Evolutionary conservation across 106 monocot species (phyloP), one percentile per base, ranked within the genome.

Genomic region (Agapanthus africanus): DNA sequence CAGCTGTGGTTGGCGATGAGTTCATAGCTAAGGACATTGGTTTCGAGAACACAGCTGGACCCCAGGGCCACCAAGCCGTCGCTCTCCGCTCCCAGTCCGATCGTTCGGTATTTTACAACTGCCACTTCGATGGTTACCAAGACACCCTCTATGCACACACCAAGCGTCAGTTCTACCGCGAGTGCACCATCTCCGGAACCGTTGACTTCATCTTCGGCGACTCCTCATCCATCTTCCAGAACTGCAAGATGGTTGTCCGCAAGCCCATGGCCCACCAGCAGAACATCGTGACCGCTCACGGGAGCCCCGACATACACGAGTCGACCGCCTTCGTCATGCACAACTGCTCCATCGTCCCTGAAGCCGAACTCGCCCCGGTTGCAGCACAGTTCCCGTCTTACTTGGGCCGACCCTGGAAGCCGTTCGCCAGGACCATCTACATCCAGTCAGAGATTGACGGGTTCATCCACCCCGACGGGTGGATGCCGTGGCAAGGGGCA

Each of bases 191-290:
- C 74, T 49, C 84, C 50, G 91, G 91, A 70, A 91, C 91, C 47
- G 78, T 91, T 70, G 90, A 90, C 80, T 90, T 86, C 81, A 76
- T 90, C 74, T 90, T 85, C 79, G 90, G 90, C 54, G 66, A 90
- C 72, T 70, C 85, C 16, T 50, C 54, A n/a, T 15, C 71, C 16
- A 57, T 83, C 72, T 63, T 90, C 75, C 90, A 90, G 59, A 86
- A 90, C 83, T 90, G 86, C 80, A n/a, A 57, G 7, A 65, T 90
- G 65, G 16, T 81, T 11, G 76, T 74, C 16, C 65, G 90, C n/a
- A 75, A 71, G 34, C 86, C 86, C 7, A 18, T 90, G 51, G 73
- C 64, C 73, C 86, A 83, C 83, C 90, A 90, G 73, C 78, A 74
- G 64, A 86, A 83, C 83, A 86, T 86, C 54, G 76, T 90, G 16